phyloP scores from a whole-genome alignment of 345 rosid genomes.

The Arabidopsis arenosa region DNA sequence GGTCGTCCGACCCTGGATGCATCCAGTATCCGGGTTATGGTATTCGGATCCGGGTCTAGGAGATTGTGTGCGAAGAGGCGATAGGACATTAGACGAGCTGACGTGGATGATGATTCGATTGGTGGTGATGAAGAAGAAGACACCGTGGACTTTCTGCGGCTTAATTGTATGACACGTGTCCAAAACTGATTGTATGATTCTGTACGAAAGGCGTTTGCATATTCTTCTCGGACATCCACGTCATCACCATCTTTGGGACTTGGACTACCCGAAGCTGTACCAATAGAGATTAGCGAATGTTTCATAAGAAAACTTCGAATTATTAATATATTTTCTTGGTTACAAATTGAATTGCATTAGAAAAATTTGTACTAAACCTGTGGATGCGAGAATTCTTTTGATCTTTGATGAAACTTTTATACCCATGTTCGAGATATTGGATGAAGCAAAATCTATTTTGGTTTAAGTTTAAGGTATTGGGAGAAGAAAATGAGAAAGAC shows the following conservation, averaged over 20 bases:
- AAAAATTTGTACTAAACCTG: constrained; percentile 10
- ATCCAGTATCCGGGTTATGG: constrained; percentile 48
- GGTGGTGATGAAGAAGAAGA: constrained; percentile 43
- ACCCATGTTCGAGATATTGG: constrained; percentile 36
- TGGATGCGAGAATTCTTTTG: constrained; percentile 40
- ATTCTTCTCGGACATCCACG: constrained; percentile 76
- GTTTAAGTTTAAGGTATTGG: neutral
- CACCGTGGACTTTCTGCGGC: constrained; percentile 29
- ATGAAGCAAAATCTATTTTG: neutral
- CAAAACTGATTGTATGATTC: constrained; percentile 81
- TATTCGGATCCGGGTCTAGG: constrained; percentile 67
- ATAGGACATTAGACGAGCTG: constrained; percentile 77
- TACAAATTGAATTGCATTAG: neutral
- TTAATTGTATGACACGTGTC: constrained; percentile 57
- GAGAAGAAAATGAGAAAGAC: constrained; percentile 18
- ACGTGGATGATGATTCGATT: constrained; percentile 56
- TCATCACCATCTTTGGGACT: constrained; percentile 13
- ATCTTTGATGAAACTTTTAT: constrained; percentile 39
- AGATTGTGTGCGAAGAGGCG: constrained; percentile 75
- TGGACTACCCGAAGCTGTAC: constrained; percentile 13
- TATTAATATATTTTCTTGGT: no score
- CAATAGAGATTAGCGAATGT: neutral
- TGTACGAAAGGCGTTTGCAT: constrained; percentile 83
- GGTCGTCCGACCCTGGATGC: constrained; percentile 35
- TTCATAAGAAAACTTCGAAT: no score